phyloP scores from a whole-genome alignment of 2,329 filamentous ascomycete species.

The Penicillium sp. region DNA sequence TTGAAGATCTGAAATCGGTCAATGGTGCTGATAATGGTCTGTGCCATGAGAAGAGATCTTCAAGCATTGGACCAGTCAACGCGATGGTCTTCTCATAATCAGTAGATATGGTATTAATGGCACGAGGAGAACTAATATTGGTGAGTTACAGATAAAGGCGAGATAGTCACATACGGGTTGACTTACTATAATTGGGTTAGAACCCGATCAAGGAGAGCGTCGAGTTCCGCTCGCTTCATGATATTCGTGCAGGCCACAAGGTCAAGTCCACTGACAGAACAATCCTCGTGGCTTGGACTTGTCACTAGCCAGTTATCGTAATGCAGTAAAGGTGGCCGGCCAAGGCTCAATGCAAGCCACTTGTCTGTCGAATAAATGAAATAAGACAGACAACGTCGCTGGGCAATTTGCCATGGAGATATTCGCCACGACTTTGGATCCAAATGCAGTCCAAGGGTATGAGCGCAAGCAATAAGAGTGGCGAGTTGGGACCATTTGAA shows the following conservation, averaged over 20 bases:
- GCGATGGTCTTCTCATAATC: background rate
- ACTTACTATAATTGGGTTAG: constrained; percentile 5
- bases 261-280: background rate
- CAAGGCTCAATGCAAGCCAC: constrained; percentile 7
- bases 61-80: background rate
- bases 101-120: background rate
- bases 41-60: constrained; percentile 1
- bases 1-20: background rate
- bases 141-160: background rate
- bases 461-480: background rate
- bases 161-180: background rate
- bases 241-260: background rate
- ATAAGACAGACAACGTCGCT: constrained; percentile 1
- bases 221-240: constrained; percentile 3
- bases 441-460: constrained; percentile 2
- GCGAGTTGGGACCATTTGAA: background rate
- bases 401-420: constrained; percentile 1
- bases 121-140: background rate
- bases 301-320: constrained; percentile 7
- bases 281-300: background rate
- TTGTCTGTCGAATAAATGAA: constrained; percentile 6
- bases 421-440: constrained; percentile 5
- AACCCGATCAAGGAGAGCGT: background rate
- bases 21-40: background rate
- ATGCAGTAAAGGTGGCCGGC: constrained; percentile 1